These are phyloP conservation scores for Melampsora americana DNA, from an alignment of 1,284 basidiomycete genomes.

Conservation along the genomic window DNA sequence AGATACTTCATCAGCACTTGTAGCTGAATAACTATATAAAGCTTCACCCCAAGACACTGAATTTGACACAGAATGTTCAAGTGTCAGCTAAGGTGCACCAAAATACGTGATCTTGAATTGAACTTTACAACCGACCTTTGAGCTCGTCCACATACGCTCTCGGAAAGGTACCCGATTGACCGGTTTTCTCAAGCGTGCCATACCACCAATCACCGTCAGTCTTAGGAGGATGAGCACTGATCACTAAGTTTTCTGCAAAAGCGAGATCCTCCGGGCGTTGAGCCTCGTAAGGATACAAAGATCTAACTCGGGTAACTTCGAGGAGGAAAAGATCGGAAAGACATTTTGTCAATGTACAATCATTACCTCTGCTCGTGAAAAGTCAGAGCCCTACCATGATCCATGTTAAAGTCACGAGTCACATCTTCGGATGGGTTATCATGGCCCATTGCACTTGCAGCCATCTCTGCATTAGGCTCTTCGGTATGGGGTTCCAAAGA, in stretches of 20 bases:
- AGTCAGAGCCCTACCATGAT: slow-evolving; percentile 73
- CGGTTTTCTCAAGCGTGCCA: slow-evolving; percentile 67
- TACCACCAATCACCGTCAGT: slow-evolving; percentile 76
- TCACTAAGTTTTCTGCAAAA: slow-evolving; percentile 75
- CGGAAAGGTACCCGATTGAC: slow-evolving; percentile 82
- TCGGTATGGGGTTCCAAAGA: slow-evolving; percentile 62
- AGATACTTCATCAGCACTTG: slow-evolving; percentile 71
- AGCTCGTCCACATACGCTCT: slow-evolving; percentile 77
- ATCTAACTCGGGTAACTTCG: slow-evolving; percentile 52
- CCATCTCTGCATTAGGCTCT: slow-evolving; percentile 60
- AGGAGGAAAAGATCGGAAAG: slow-evolving; percentile 66
- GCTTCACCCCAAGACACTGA: slow-evolving; percentile 62
- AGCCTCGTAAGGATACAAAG: slow-evolving; percentile 76
- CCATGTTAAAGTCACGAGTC: slow-evolving; percentile 54
- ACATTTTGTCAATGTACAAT: slow-evolving; percentile 48
- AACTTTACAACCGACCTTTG: slow-evolving; percentile 60
- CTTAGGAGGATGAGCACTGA: slow-evolving; percentile 79
- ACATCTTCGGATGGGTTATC: slow-evolving; percentile 56
- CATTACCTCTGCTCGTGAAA: slow-evolving; percentile 57
- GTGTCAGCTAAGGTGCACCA: neutral
- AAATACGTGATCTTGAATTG: too few species aligned
- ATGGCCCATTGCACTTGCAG: slow-evolving; percentile 57
- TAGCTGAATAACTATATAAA: slow-evolving; percentile 70
- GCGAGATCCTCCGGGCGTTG: slow-evolving; percentile 80
- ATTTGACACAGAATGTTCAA: neutral